Base-by-base conservation (phyloP, 768 basidiomycete genomes). In the Leccinum variicolor region DNA sequence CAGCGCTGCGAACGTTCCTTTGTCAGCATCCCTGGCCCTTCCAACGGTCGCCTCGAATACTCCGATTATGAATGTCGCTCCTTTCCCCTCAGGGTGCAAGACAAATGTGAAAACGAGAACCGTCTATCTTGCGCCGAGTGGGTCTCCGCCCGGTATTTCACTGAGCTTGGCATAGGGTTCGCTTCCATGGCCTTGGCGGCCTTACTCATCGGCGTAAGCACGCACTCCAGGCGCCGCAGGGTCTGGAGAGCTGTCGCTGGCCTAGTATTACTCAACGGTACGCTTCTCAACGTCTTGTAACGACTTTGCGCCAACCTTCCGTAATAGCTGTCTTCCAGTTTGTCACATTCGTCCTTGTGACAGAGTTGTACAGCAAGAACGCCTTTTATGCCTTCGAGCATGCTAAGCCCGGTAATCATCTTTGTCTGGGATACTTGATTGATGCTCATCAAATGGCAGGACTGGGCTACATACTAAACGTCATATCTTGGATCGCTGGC, bases 161-260 rank as follows among this genome's bases (percentile, higher is more conserved):
- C 80, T n/a, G 81, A 87, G 66, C 69, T 90, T 10, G 81, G 81
- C 46, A 77, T 84, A 31, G 85, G 88, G 3, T 87, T 87, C 68
- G 85, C 81, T 8, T 78, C 75, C 49, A 73, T 84, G 26, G 81
- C 87, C 4, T 71, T 88, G 36, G 65, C 78, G 1, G 75, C 87
- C 8, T 77, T 92, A 50, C 65, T 85, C 43, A 77, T 91, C 56
- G 89, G 90, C 4, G 78, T 89, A 19, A 88, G 81, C 65, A 90
- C 90, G 0, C 84, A 84, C 64, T 88, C 88, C 15, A 77, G 89
- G 52, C 77, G 90, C 62, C 77, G 88, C 57, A 81, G 90, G 61
- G 85, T 90, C 31, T 92, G 90, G 90, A 83, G 81, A 66, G 85
- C 82, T 1, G 85, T 87, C 1, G 87, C 87, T 8, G 83, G 81